These are phyloP conservation scores for Emmonsiellopsis sp. DNA, from an alignment of 2,329 filamentous ascomycete genomes.

Conservation along the genomic window DNA sequence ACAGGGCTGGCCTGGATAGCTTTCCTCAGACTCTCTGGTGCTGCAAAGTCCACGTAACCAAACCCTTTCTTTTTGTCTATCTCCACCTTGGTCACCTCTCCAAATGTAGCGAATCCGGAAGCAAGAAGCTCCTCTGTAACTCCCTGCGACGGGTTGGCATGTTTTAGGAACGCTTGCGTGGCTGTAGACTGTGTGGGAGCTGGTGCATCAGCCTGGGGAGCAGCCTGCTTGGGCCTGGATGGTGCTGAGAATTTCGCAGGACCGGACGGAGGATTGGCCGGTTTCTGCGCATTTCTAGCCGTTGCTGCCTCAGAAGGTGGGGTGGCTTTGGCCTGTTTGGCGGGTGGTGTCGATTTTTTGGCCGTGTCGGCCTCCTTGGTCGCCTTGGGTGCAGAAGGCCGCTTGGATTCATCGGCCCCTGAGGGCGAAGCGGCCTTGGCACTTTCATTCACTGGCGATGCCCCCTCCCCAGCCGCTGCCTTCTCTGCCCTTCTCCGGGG, in stretches of 20 bases:
- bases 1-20: conserved; percentile 76
- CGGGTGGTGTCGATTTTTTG: conserved; percentile 4
- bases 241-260: background rate
- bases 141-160: conserved; percentile 80
- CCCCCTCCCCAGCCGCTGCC: conserved; percentile 14
- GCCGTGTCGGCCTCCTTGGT: conserved; percentile 4
- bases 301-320: conserved; percentile 9
- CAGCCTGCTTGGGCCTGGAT: conserved; percentile 6
- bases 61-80: conserved; percentile 94
- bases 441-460: conserved; percentile 12
- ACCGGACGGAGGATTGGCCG: conserved; percentile 1
- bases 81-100: conserved; percentile 68
- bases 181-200: conserved; percentile 17
- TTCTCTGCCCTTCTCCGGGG: conserved; percentile 29
- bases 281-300: conserved; percentile 5
- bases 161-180: conserved; percentile 60
- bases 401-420: background rate
- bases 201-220: conserved; percentile 10
- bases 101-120: conserved; percentile 64
- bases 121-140: conserved; percentile 75
- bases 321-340: conserved; percentile 3
- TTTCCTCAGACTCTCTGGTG: conserved; percentile 61
- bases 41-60: conserved; percentile 81
- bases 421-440: conserved; percentile 2
- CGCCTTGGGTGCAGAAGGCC: conserved; percentile 6